Base-by-base conservation (phyloP, 1,284 basidiomycete species). In the Puccinia coronata region DNA sequence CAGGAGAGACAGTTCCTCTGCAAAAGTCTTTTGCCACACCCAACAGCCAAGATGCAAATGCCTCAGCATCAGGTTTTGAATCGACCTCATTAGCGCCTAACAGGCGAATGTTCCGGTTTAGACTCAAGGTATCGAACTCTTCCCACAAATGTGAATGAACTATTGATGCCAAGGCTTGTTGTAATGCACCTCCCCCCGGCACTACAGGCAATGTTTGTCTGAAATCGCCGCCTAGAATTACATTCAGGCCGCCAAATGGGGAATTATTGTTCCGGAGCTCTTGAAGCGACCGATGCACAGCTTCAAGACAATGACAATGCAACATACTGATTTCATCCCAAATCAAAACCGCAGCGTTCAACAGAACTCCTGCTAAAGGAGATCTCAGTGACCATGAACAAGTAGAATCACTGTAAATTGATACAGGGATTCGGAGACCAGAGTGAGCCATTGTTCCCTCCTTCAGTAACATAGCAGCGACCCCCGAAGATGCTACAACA, bases 271-370 rank as follows among this genome's bases (percentile, higher is more conserved):
- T 0, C 8, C 28, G 8, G 3, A 77, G 12, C 31, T 67, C 36
- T 23, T n/a, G 57, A 11, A 77, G 28, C 0, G 57, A 57, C 6
- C 59, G 18, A 14, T 77, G 59, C 0, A 77, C 14, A 11, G 59
- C 39, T n/a, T 77, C 59, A 1, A 65, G 11, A 1, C 16, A 1
- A 28, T 77, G 1, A 3, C 49, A 1, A 34, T 77, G 57, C 0
- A 25, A 14, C 36, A 65, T 41, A 6, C 36, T 31, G 12, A 69
- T 53, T 28, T 78, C 75, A 49, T 78, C 75, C 75, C 75, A 78
- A 14, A 78, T 78, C 12, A 67, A 28, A 0, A 63, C 18, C 0
- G 23, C 4, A 1, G 4, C 3, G 12, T 9, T n/a, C 18, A n/a
- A 3, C 25, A 43, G 43, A 53, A 53, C 31, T 28, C 4, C 9